These are phyloP conservation scores for Phialophora tarda DNA, from an alignment of 2,329 filamentous ascomycete species.

Conservation along the genomic window DNA sequence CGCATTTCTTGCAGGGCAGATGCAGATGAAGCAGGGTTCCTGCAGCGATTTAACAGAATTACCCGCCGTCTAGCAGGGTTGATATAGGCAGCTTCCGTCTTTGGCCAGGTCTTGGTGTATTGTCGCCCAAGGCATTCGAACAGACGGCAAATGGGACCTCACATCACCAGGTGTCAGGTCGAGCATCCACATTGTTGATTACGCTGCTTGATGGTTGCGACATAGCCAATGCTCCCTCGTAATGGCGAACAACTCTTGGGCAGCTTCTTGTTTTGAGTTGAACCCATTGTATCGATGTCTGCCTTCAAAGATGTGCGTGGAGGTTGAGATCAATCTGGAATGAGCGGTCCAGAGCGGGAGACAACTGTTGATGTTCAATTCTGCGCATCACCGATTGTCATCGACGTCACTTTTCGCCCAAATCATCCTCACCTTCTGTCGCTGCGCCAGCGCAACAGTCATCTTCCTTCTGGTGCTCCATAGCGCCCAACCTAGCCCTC, in stretches of 20 bases:
- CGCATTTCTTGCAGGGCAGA: not conserved
- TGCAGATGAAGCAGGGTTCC: not conserved
- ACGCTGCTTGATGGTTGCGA: not conserved
- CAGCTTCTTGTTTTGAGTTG: not conserved
- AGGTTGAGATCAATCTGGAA: not conserved
- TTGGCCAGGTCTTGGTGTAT: not conserved
- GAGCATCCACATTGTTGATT: not conserved
- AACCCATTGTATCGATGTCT: not conserved
- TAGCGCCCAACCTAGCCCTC: constrained; percentile 41
- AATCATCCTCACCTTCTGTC: not conserved
- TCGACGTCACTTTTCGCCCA: not conserved
- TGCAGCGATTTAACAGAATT: not conserved
- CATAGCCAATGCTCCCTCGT: not conserved
- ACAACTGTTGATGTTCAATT: not conserved
- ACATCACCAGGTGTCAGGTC: not conserved
- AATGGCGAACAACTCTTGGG: not conserved
- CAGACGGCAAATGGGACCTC: not conserved
- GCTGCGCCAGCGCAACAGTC: not conserved
- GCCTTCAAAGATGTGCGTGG: not conserved
- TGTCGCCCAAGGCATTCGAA: not conserved
- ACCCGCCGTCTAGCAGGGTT: not conserved
- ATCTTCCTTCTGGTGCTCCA: not conserved
- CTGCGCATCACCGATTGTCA: not conserved
- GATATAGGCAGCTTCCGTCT: not conserved
- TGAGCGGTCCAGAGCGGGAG: not conserved